These are phyloP conservation scores for Fusarium setosum DNA, from an alignment of 2,329 filamentous ascomycete genomes.

Conservation along the genomic window DNA sequence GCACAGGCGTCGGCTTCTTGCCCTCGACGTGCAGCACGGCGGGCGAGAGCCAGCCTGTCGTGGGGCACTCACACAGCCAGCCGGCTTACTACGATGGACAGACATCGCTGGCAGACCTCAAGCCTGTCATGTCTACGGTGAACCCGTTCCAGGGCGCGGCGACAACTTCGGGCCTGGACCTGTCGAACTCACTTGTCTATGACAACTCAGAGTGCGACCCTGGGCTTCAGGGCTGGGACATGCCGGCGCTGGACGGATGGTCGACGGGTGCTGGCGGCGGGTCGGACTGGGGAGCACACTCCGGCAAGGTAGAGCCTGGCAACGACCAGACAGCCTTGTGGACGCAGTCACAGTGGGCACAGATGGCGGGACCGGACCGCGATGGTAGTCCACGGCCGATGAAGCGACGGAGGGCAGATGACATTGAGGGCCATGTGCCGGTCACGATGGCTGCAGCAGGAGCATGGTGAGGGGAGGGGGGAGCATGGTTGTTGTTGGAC, in stretches of 20 bases:
- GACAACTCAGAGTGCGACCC: slow-evolving; percentile 48
- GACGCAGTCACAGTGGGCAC: slow-evolving; percentile 49
- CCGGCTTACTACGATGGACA: slow-evolving; percentile 48
- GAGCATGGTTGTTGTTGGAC: neutral
- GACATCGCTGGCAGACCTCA: slow-evolving; percentile 47
- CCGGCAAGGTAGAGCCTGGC: slow-evolving; percentile 45
- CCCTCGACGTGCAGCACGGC: slow-evolving; percentile 43
- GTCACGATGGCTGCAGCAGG: slow-evolving; percentile 44
- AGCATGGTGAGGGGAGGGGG: slow-evolving; percentile 44
- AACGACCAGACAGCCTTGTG: slow-evolving; percentile 48
- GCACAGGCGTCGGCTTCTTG: slow-evolving; percentile 46
- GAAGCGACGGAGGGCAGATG: slow-evolving; percentile 51
- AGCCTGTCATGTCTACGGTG: slow-evolving; percentile 46
- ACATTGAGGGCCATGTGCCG: slow-evolving; percentile 47
- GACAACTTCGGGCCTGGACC: slow-evolving; percentile 45
- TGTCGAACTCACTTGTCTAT: slow-evolving; percentile 49
- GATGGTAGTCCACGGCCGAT: slow-evolving; percentile 50
- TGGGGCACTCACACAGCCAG: slow-evolving; percentile 41
- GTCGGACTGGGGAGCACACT: slow-evolving; percentile 48
- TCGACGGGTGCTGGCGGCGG: slow-evolving; percentile 40
- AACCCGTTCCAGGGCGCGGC: slow-evolving; percentile 45
- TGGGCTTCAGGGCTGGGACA: slow-evolving; percentile 52
- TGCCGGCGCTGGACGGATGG: slow-evolving; percentile 51
- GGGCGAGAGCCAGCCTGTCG: slow-evolving; percentile 38
- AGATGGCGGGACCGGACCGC: slow-evolving; percentile 48